Base-by-base conservation (phyloP, 768 basidiomycete species). In the Melanogaster broomeanus region DNA sequence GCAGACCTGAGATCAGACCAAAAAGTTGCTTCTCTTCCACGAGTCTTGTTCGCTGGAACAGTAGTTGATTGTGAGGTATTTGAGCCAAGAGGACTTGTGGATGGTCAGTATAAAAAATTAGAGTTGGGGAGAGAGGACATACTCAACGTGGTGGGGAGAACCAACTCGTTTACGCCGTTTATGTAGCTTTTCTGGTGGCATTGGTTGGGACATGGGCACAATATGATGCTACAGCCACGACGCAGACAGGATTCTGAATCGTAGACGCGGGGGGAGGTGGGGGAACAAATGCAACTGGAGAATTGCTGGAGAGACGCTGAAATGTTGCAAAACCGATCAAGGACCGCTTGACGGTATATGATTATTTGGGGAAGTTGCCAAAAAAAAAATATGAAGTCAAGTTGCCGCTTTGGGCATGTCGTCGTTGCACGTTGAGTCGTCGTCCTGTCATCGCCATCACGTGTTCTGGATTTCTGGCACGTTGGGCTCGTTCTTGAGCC, bases 1-100 rank as follows among this genome's bases (percentile, higher is more conserved):
- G 76, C 65, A 0, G 78, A 74, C 59, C 52, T 70, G 56, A 85
- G 53, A 65, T 86, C 76, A 63, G 74, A 68, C 81, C 80, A 70
- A 27, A 86, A 65, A 1, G 79, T 79, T 15, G 22, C 16, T 30
- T 42, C 25, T 22, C 27, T 18, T n/a, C 15, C 24, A 8, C 22
- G 68, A 58, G 6, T 70, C 66, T 19, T 28, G 18, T 25, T 18
- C 18, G 5, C 0, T 2, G 48, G 61, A 2, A 22, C 30, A 22
- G 77, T 41, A 24, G 64, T 65, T 28, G 74, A 68, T n/a, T 64
- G 61, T 13, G 75, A 73, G 13, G 75, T 71, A 16, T 47, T 52
- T 21, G 71, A 66, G 42, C 71, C 76, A 18, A 77, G 55, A 11
- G 78, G 77, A 33, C 77, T 79, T 42, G 19, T 8, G 19, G 12